Percentiles rank a stretch among this genome's conserved stretches.
Evolutionary conservation across 306 rosid species (phyloP).

Genomic region (Aeschynomene evenia): DNA sequence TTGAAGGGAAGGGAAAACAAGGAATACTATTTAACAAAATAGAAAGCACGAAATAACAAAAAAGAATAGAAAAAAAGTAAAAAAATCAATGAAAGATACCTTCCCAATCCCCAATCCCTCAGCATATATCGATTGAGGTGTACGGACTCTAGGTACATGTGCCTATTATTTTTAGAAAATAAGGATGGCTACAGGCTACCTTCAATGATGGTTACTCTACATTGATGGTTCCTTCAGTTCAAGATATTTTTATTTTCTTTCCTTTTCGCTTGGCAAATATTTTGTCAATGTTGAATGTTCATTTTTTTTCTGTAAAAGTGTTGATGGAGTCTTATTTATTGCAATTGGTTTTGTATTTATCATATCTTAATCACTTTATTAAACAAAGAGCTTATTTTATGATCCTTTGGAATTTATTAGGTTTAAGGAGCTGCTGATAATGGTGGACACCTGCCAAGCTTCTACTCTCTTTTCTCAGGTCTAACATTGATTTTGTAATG

Average conservation of each 20-base stretch:
- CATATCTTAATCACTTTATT: background rate
- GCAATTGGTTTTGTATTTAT: slow-evolving; percentile 1
- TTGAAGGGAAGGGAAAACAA: background rate
- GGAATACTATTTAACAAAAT: background rate
- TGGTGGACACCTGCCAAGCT: slow-evolving; percentile 99
- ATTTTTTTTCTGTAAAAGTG: background rate
- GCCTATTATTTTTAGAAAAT: slow-evolving; percentile 3
- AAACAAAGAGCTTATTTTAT: slow-evolving; percentile 29
- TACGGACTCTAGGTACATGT: background rate
- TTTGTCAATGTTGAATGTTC: background rate
- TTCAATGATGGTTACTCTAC: background rate
- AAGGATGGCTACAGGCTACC: background rate
- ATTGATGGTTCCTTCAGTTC: background rate
- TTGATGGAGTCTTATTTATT: background rate
- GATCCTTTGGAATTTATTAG: slow-evolving; percentile 45
- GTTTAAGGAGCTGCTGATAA: slow-evolving; percentile 96
- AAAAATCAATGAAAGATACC: background rate
- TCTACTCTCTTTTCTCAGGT: slow-evolving; percentile 96
- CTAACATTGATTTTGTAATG: slow-evolving; percentile 21
- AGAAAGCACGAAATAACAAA: background rate
- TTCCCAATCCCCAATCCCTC: background rate
- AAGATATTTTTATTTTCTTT: background rate
- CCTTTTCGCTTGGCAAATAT: background rate
- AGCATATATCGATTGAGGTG: background rate
- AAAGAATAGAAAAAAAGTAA: background rate